Percentiles rank a stretch among this genome's conserved stretches.
These are phyloP conservation scores for Funneliformis caledonium DNA, from an alignment of 371 early-diverging fungal genomes.

Conservation along the genomic window DNA sequence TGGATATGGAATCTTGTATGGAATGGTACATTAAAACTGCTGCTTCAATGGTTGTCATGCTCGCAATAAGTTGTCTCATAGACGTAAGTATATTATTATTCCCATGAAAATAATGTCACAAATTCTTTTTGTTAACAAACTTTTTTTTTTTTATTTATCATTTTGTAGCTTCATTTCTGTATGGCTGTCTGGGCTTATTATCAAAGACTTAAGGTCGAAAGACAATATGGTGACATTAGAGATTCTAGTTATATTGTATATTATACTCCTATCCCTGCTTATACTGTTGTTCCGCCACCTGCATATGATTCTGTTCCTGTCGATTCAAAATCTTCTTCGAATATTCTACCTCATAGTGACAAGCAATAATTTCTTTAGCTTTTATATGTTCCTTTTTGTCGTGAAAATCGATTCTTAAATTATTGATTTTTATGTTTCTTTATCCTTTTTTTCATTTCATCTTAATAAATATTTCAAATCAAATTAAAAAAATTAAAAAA, in stretches of 20 bases:
- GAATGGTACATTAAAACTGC: conserved; percentile 30
- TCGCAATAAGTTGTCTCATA: conserved; percentile 35
- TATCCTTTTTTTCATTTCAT: too few species aligned
- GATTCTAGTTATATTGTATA: conserved; percentile 20
- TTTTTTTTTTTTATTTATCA: neutral
- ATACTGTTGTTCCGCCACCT: conserved; percentile 15
- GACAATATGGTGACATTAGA: conserved; percentile 3
- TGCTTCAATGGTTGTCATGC: conserved; percentile 5
- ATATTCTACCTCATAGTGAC: neutral
- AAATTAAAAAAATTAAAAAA: too few species aligned
- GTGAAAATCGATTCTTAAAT: too few species aligned
- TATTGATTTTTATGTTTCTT: too few species aligned
- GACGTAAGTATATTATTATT: conserved; percentile 16
- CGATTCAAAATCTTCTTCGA: conserved; percentile 1
- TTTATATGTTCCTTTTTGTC: too few species aligned
- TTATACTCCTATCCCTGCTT: conserved; percentile 36
- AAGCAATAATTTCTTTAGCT: neutral
- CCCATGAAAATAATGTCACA: neutral
- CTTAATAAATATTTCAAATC: too few species aligned
- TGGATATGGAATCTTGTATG: conserved; percentile 24
- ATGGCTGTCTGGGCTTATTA: conserved; percentile 41
- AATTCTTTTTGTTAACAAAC: neutral
- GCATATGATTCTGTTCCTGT: conserved; percentile 28
- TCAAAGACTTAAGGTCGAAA: conserved; percentile 16
- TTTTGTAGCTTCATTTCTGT: conserved; percentile 36